These are phyloP conservation scores for Mollisiaceae sp. DNA, from an alignment of 2,329 filamentous ascomycete genomes.

Conservation along the genomic window DNA sequence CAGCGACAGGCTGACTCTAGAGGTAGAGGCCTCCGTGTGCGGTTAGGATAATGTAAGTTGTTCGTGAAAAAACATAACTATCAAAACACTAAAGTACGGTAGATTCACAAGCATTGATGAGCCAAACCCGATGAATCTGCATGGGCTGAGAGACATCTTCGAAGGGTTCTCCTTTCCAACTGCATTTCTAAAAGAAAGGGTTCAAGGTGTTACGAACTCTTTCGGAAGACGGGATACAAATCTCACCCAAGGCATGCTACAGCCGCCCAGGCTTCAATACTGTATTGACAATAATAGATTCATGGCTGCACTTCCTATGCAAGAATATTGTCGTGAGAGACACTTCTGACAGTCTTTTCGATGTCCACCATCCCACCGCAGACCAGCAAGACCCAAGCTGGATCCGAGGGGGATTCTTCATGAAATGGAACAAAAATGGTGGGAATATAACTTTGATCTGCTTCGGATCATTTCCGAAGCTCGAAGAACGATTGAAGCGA, in stretches of 20 bases:
- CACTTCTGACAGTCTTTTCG: neutral
- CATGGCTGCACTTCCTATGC: slow-evolving; percentile 11
- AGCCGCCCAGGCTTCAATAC: neutral
- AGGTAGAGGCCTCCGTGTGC: neutral
- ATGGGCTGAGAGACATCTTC: slow-evolving; percentile 12
- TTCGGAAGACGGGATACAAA: slow-evolving; percentile 13
- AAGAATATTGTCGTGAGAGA: slow-evolving; percentile 11
- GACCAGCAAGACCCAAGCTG: slow-evolving; percentile 1
- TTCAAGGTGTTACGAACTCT: slow-evolving; percentile 12
- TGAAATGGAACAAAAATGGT: slow-evolving; percentile 14
- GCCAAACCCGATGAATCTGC: slow-evolving; percentile 4
- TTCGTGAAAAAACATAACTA: neutral
- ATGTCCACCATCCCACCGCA: slow-evolving; percentile 7
- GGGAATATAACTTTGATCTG: slow-evolving; percentile 11
- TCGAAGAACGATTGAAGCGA: slow-evolving; percentile 5
- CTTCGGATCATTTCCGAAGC: slow-evolving; percentile 11
- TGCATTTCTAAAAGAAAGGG: slow-evolving; percentile 10
- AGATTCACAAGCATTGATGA: slow-evolving; percentile 12
- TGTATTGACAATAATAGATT: neutral
- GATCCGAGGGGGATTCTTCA: slow-evolving; percentile 10
- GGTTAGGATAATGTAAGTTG: slow-evolving; percentile 10
- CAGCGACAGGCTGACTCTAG: neutral
- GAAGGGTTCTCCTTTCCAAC: slow-evolving; percentile 5
- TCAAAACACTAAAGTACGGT: neutral
- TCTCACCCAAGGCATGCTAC: slow-evolving; percentile 5